Percentiles rank a stretch among this genome's conserved stretches.
Evolutionary conservation across 192 early-diverging fungal genomes (phyloP).

Genomic region (Lobulomyces angularis): DNA sequence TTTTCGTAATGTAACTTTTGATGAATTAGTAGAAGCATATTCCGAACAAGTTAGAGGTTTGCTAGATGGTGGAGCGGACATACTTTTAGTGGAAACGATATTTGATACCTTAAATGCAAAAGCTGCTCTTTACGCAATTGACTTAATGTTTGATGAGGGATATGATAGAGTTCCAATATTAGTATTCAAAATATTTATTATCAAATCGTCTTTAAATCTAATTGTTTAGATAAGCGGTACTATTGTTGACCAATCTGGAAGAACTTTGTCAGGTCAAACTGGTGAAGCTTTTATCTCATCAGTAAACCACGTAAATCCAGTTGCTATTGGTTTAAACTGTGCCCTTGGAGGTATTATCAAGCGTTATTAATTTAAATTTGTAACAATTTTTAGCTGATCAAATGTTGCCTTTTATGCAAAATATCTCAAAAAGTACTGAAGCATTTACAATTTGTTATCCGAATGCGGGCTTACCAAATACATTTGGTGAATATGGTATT

Average conservation of each 20-base stretch:
- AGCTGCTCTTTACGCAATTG: slow-evolving; percentile 87
- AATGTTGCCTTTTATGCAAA: slow-evolving; percentile 92
- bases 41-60: slow-evolving; percentile 79
- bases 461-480: slow-evolving; percentile 93
- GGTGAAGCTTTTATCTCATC: slow-evolving; percentile 91
- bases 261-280: slow-evolving; percentile 92
- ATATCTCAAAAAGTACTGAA: slow-evolving; percentile 70
- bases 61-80: slow-evolving; percentile 86
- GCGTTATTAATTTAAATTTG: background rate
- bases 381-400: slow-evolving; percentile 49
- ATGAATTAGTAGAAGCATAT: slow-evolving; percentile 85
- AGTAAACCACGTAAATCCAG: slow-evolving; percentile 61
- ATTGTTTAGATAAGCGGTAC: slow-evolving; percentile 79
- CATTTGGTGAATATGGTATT: slow-evolving; percentile 94
- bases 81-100: slow-evolving; percentile 89
- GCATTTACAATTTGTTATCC: slow-evolving; percentile 84
- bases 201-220: slow-evolving; percentile 22
- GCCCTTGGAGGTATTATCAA: slow-evolving; percentile 12
- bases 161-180: slow-evolving; percentile 33
- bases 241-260: slow-evolving; percentile 92
- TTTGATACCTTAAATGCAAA: slow-evolving; percentile 98
- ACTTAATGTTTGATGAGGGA: slow-evolving; percentile 63
- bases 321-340: slow-evolving; percentile 76
- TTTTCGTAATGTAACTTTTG: slow-evolving; percentile 88
- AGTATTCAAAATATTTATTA: slow-evolving; percentile 7